Evolutionary conservation across 306 rosid genomes (phyloP).

Genomic region (Lithocarpus polystachyus): DNA sequence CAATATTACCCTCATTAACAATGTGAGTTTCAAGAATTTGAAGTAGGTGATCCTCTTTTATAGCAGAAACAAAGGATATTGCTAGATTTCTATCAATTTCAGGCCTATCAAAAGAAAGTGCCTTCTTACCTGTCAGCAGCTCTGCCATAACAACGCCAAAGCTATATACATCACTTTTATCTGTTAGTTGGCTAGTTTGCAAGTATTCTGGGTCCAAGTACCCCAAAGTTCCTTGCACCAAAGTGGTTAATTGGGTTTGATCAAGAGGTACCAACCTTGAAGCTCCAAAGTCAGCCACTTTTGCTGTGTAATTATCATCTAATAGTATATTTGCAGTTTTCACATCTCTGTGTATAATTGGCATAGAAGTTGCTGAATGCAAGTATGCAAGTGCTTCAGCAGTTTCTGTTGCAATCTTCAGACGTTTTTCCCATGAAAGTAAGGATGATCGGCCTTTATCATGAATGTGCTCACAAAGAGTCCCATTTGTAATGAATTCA

Average conservation of each 20-base stretch:
- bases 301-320: slow-evolving; percentile 25
- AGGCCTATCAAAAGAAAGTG: background rate
- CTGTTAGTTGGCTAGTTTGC: slow-evolving; percentile 28
- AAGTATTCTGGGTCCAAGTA: slow-evolving; percentile 43
- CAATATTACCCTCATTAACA: slow-evolving; percentile 8
- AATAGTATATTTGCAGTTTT: slow-evolving; percentile 43
- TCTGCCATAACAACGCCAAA: slow-evolving; percentile 46
- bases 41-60: slow-evolving; percentile 17
- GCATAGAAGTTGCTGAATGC: slow-evolving; percentile 33
- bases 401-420: slow-evolving; percentile 30
- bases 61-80: slow-evolving; percentile 13
- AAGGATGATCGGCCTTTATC: background rate
- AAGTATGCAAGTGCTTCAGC: slow-evolving; percentile 40
- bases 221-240: slow-evolving; percentile 53
- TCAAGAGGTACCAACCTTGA: slow-evolving; percentile 42
- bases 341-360: slow-evolving; percentile 51
- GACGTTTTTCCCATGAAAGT: slow-evolving; percentile 28
- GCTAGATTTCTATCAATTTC: slow-evolving; percentile 30
- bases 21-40: slow-evolving; percentile 31
- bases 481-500: slow-evolving; percentile 36
- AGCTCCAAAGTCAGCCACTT: slow-evolving; percentile 48
- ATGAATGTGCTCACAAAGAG: slow-evolving; percentile 31
- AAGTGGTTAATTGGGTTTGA: slow-evolving; percentile 26
- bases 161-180: slow-evolving; percentile 51
- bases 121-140: slow-evolving; percentile 32